Base-by-base conservation (phyloP, 1,284 basidiomycete genomes). In the Coniophora puteana region DNA sequence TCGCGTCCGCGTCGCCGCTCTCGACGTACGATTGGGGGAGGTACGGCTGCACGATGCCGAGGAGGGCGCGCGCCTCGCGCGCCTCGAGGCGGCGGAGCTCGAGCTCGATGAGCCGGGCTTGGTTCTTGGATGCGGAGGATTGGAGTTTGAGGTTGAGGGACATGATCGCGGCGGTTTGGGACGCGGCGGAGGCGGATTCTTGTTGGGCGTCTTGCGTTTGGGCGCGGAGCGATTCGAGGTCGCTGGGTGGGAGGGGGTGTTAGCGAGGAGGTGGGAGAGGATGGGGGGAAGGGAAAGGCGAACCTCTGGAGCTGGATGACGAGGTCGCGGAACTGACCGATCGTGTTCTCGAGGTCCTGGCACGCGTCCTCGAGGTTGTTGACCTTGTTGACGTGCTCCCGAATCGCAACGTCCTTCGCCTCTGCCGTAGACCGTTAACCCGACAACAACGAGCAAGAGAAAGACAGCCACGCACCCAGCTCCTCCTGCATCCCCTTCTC, bases 401-500 rank as follows among this genome's bases (percentile, higher is more conserved):
- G 76, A 17, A 90, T 69, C 49, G 84, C 75, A 1, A 69, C 57
- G 31, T 90, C 87, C 54, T 85, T 86, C 32, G 72, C 66, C 46
- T 92, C 91, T 91, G 61, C 16, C 45, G 17, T 16, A 35, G 8
- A 17, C 11, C 41, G 37, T 41, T 25, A 17, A 42, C 41, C 17
- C 45, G 33, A 25, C 14, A 12, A 38, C 5, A 31, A 7, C 22
- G 16, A 11, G 14, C 3, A 21, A 16, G 10, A 32, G 14, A 41
- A 44, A 24, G 22, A 14, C 26, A 18, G 24, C 21, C 30, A 58
- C 75, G 38, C 36, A 89, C 91, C 86, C 30, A 98, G 76, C 43
- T 97, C 94, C 42, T 91, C 91, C 53, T 94, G 86, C 49, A 99
- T 67, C 29, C 87, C 80, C 63, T 90, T 93, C 66, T 98, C 95